Evolutionary conservation across 2,329 filamentous ascomycete species (phyloP), one percentile per base, ranked within the genome.

Genomic region (Fusarium fujikuroi): DNA sequence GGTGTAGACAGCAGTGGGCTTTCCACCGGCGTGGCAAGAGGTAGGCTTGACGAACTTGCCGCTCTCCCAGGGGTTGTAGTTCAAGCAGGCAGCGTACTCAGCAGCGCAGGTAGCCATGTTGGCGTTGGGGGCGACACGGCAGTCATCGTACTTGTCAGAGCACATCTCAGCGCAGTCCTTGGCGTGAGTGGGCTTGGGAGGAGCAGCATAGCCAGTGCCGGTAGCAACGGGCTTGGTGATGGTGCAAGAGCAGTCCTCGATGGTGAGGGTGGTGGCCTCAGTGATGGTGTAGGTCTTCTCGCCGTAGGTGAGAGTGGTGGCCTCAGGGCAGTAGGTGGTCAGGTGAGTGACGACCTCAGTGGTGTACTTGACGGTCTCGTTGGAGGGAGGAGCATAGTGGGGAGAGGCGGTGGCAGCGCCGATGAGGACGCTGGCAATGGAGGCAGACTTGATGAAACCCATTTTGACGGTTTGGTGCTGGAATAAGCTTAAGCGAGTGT

Each of bases 241-340:
- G 76, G 87, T 92, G 89, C 89, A 91, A 72, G 89, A 87, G 86
- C 90, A 91, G 86, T 90, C 84, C 77, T 87, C 88, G 83, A 91
- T 86, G 83, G 90, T 91, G 81, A 91, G 81, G 80, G 88, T 90
- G 79, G 89, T 90, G 79, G 90, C 84, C 83, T 87, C 83, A 72
- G 89, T 89, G 82, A 93, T 85, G 76, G 87, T 90, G 86, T 91
- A 92, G 82, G 90, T 92, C 80, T 86, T 83, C 81, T 83, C 84
- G 78, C 85, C 86, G 83, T 90, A 85, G 78, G 86, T 87, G 80
- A 92, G 81, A 74, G 84, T 83, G 74, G 91, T 92, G 68, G 91
- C 80, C 71, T 77, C 84, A 12, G 91, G 90, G 88, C 91, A 93
- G 87, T 85, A 92, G 78, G 91, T 93, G 82, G 88, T 91, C 83